Base-by-base conservation (phyloP, 441 rosid genomes). In the Brassica balearica region DNA sequence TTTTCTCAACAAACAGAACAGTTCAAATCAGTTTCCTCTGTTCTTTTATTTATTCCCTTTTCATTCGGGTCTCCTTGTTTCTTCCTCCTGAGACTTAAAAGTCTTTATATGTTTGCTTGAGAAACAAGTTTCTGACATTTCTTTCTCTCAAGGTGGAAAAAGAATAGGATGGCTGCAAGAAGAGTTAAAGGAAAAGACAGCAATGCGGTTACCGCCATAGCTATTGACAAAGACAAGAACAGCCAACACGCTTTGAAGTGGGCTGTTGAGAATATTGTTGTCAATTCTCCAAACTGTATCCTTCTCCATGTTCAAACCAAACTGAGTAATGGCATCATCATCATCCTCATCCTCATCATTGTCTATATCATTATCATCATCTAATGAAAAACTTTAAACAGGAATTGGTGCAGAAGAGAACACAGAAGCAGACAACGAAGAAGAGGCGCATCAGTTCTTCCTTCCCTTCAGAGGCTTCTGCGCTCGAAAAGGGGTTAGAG, bases 171-270 rank as follows among this genome's bases (percentile, higher is more conserved):
- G 65, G 62, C 74, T 17, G 62, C 59, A 20, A 73, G 73, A 59
- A 78, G 58, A 67, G 22, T 4, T 3, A 73, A 20, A 61, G 73
- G 65, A 10, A 56, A 51, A n/a, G 64, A 60, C 27, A 58, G 29
- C 65, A 38, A 62, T 48, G 36, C 36, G 5, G 46, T 22, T 3
- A 88, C 88, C 4, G 93, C 87, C 10, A 73, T 93, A 53, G 95
- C 94, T 2, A 75, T 92, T 46, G 94, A 89, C 74, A 82, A 12
- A 12, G 92, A 87, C 77, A 93, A 80, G 87, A 88, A 86, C 82
- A 91, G 95, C 88, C 91, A 89, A 58, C 75, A 32, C 22, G 98
- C 95, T 3, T 84, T 89, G 23, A 91, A 83, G 70, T 93, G 97
- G 97, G 91, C 95, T 1, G 81, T 85, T 22, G 94, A 91, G 12